Evolutionary conservation across 2,329 filamentous ascomycete genomes (phyloP), one percentile per base, ranked within the genome.

Genomic region (Xylariaceae sp.): DNA sequence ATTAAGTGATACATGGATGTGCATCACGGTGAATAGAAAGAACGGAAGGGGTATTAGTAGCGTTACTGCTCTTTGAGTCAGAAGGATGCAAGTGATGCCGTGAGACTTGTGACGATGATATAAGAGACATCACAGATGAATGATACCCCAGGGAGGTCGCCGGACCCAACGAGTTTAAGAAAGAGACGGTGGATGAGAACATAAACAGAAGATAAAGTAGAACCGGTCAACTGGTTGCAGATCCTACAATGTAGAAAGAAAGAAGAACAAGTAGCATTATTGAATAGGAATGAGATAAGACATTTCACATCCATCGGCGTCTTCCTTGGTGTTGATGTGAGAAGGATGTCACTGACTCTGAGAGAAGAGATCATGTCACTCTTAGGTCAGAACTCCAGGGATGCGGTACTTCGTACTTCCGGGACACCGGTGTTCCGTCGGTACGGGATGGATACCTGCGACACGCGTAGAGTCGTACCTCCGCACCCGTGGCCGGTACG

Each of bases 211-310:
- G 53, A 57, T 55, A 58, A 39, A 53, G 5, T 57, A 53, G 35
- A 57, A 50, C 54, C 45, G 56, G 58, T 50, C 5, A 45, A 4
- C 42, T 13, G 42, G 5, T 13, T n/a, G 13, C 42, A 45, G 42
- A n/a, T n/a, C 11, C 10, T 42, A 10, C 13, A 15, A 70, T 64
- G 57, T 68, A 68, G 61, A 55, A 60, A 53, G 57, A 69, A n/a
- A 45, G 13, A 6, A 45, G n/a, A 45, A 15, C 37, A 42, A 13
- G 23, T 30, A 30, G 23, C 23, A 30, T 30, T 30, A 30, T 30
- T 30, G 23, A 30, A 30, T 30, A 30, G 23, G 23, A 30, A 30
- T 30, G 23, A 30, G 23, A 30, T 30, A 30, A 30, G 23, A 30
- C 23, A 5, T 30, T 30, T 30, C 23, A 30, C 23, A 5, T 30